Base-by-base conservation (phyloP, 2,329 filamentous ascomycete genomes). In the Rasamsonia emersonii region DNA sequence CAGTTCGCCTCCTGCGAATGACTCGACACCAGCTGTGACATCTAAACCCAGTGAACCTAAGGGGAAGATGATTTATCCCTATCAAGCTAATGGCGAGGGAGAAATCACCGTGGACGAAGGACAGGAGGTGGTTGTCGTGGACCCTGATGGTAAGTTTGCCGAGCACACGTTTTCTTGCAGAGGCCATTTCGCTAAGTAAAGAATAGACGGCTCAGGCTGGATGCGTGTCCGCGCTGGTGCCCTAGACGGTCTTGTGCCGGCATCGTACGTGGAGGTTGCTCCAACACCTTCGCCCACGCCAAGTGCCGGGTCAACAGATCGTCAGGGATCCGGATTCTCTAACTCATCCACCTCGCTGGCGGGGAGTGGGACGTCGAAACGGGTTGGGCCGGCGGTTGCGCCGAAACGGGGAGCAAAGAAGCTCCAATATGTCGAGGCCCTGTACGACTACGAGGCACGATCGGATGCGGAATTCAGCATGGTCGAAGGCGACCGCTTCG, bases 401-500 rank as follows among this genome's bases (percentile, higher is more conserved):
- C 91, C 91, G 3, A 80, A 80, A 45, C 77, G 88, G 7, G 88
- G 88, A 9, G 88, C 86, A 3, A 95, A 94, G 74, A 94, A 93
- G 57, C 69, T 95, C 20, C 85, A 82, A 52, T 93, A 96, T 49
- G 89, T 93, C 2, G 83, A 94, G 54, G 91, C 91, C 2, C 45
- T 96, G 47, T 98, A 96, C 56, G 85, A 91, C 30, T 98, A 98
- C 56, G 70, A 79, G 31, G 86, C 89, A 11, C 79, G 86, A 48
- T 86, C 78, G 44, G 85, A 93, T 4, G 74, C 77, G 5, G 91
- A 98, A 61, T 86, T 89, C 58, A 86, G 72, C 50, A 98, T 98
- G 85, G 56, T 58, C 1, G 89, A 93, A 59, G 91, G 91, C 1
- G 91, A 98, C 60, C 74, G 79, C 31, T 93, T 98, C 50, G 86